Conservation (phyloP, 2,329 filamentous ascomycete genomes). For the Aspergillus ustus region DNA sequence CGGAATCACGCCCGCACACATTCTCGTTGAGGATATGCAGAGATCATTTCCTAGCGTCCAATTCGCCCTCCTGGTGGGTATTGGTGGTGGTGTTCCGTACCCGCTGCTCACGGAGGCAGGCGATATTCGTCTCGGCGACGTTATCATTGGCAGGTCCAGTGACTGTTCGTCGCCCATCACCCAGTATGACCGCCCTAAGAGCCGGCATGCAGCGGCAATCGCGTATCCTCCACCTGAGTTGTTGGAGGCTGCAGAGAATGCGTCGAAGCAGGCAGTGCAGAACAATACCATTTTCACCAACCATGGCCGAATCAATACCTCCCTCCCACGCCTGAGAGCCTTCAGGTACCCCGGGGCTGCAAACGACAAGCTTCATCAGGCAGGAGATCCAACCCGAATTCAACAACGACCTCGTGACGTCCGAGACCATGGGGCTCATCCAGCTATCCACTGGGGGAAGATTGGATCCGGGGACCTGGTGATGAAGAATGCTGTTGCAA, state of each 20-base stretch:
- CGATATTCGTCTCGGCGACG: background rate
- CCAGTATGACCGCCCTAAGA: background rate
- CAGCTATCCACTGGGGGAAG: background rate
- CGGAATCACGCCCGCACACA: background rate
- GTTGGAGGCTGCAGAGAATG: too few species aligned
- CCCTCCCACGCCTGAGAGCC: too few species aligned
- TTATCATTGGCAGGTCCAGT: background rate
- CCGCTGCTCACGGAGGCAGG: background rate
- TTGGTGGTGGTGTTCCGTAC: background rate
- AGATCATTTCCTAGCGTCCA: background rate
- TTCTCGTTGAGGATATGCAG: background rate
- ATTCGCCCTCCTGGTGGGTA: background rate
- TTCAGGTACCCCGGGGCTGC: too few species aligned
- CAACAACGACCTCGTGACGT: background rate
- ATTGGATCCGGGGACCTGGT: background rate
- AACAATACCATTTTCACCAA: too few species aligned
- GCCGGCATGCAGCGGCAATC: too few species aligned
- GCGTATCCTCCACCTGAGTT: too few species aligned
- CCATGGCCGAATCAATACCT: too few species aligned
- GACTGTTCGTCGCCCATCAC: too few species aligned
- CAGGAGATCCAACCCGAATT: too few species aligned
- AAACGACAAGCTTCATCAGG: too few species aligned
- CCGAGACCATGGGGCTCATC: background rate
- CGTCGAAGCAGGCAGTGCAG: too few species aligned
- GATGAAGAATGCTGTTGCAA: background rate